These are phyloP conservation scores for Saccharomycopsis sp. DNA, from an alignment of 805 yeast species.

Conservation along the genomic window DNA sequence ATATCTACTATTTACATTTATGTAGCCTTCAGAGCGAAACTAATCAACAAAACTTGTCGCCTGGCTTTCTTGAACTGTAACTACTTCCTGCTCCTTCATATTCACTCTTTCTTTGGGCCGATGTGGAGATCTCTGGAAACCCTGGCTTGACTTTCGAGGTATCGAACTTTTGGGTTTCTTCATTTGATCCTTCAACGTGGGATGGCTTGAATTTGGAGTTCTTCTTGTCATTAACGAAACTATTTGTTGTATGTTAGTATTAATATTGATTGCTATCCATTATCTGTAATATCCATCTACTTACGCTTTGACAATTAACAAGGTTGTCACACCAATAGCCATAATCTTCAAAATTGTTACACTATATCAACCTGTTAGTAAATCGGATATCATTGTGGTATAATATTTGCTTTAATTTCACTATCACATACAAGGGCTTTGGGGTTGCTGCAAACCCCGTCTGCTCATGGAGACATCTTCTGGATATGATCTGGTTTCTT, in stretches of 20 bases:
- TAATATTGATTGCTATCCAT: neutral
- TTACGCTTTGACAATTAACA: slow-evolving; percentile 27
- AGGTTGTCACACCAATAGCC: slow-evolving; percentile 27
- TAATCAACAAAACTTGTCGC: slow-evolving; percentile 35
- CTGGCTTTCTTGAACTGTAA: slow-evolving; percentile 48
- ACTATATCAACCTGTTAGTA: neutral
- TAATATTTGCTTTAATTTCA: neutral
- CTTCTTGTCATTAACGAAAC: slow-evolving; percentile 31
- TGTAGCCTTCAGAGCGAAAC: neutral
- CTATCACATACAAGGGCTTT: neutral
- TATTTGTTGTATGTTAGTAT: slow-evolving; percentile 21
- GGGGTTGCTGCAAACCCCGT: slow-evolving; percentile 1
- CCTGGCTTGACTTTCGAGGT: slow-evolving; percentile 46
- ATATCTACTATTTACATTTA: neutral
- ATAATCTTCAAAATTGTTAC: slow-evolving; percentile 21
- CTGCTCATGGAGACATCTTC: neutral
- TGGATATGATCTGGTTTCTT: neutral
- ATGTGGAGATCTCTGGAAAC: slow-evolving; percentile 38
- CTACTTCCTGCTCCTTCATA: slow-evolving; percentile 66
- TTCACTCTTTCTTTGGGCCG: slow-evolving; percentile 46
- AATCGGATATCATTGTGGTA: neutral
- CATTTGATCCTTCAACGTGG: slow-evolving; percentile 22
- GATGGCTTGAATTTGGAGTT: slow-evolving; percentile 32
- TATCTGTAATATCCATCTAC: slow-evolving; percentile 7
- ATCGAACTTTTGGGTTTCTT: slow-evolving; percentile 27